Evolutionary conservation across 164 flowering plant genomes (phyloP).

Genomic region (Aristolochia californica): DNA sequence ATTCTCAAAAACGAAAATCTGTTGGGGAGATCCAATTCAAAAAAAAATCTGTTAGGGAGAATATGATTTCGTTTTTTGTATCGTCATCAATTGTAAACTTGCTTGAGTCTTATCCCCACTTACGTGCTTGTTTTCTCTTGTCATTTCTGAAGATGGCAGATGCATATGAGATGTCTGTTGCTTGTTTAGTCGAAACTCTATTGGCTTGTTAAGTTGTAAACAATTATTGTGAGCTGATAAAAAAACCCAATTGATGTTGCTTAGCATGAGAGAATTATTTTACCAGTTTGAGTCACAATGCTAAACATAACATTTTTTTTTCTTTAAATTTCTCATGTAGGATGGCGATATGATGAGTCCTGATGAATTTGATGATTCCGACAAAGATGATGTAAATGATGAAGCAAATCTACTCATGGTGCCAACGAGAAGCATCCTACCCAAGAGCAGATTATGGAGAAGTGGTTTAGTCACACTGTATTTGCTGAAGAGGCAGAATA

Average conservation of each 20-base stretch:
- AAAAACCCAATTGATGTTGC: no score
- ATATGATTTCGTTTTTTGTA: neutral
- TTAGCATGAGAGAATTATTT: no score
- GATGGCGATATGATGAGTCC: conserved; percentile 22
- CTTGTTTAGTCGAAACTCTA: no score
- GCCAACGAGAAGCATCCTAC: conserved; percentile 41
- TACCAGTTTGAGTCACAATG: no score
- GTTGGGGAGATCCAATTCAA: no score
- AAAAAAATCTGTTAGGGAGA: neutral
- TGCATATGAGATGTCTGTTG: conserved; percentile 30
- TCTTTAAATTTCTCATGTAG: conserved; percentile 18
- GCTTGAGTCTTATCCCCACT: no score
- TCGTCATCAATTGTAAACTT: no score
- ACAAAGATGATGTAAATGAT: conserved; percentile 32
- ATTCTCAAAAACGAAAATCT: neutral
- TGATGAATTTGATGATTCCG: conserved; percentile 38
- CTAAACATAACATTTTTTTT: no score
- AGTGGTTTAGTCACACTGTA: conserved; percentile 89
- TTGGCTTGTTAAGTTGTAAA: no score
- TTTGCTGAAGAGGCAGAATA: conserved; percentile 58
- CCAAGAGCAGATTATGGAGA: conserved; percentile 51
- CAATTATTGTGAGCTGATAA: no score
- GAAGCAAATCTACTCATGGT: conserved; percentile 85
- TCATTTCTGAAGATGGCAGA: conserved; percentile 60
- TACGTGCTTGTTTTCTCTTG: neutral